Base-by-base conservation (phyloP, 805 yeast species). In the Lipomyces sp. region DNA sequence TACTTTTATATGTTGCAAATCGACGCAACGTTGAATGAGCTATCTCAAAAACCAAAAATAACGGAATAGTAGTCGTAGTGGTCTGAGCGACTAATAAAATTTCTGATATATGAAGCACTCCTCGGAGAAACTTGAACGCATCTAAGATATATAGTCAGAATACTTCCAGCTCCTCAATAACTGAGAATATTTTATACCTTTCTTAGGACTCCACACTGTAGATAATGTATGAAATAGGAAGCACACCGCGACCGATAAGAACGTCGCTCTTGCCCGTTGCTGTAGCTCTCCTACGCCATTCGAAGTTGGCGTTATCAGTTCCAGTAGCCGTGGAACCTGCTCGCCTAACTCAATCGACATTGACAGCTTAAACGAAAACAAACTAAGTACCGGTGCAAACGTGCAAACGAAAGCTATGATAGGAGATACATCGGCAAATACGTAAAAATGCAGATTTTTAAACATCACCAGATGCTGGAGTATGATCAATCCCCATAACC, bases 301-400 rank as follows among this genome's bases (percentile, higher is more conserved):
- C 5, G 35, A 28, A 2, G 29, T 19, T 2, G 54, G 50, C 8
- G 35, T 37, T 7, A 43, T 24, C 11, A 37, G 35, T 4, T 31
- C 39, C 14, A 57, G 16, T 18, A 40, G 26, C 1, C 19, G 4
- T 0, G 89, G 88, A 1, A 82, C 67, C 0, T 49, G 43, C 51
- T 80, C 81, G 3, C 84, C 84, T 55, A 81, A 79, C 7, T 75
- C 74, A 39, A 70, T 60, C 23, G 76, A 78, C 66, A 79, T 80
- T 21, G 72, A 62, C 6, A 79, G 55, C 59, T 85, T 85, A 70
- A 81, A 84, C 38, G 72, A 67, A 28, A 80, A 64, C 3, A 81
- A 70, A 3, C 78, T 52, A 1, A 74, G 62, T 0, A 75, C 67
- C 2, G 82, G 61, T 5, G 79, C 64, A 45, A 80, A 77, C 4